These are phyloP conservation scores for Lasiodiplodia citricola DNA, from an alignment of 2,329 filamentous ascomycete genomes.

Conservation along the genomic window DNA sequence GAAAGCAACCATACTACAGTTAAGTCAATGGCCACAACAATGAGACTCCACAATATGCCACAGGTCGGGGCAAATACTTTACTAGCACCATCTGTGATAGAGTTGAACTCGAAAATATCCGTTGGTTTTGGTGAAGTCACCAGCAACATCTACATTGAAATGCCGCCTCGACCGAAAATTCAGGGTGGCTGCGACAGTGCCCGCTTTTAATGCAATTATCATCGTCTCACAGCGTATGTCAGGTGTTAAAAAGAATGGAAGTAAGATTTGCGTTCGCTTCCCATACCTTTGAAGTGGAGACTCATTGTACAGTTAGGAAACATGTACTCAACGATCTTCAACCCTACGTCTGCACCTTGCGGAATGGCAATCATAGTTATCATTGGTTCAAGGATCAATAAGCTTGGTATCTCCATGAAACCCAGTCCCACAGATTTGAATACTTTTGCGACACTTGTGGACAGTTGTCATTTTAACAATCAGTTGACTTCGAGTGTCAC, in stretches of 20 bases:
- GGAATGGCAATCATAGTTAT: slow-evolving; percentile 20
- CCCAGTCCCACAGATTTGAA: slow-evolving; percentile 26
- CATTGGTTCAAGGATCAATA: slow-evolving; percentile 22
- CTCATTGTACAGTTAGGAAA: neutral
- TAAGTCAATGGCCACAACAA: neutral
- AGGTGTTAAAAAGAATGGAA: neutral
- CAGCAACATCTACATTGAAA: neutral
- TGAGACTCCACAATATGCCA: neutral
- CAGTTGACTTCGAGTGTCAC: slow-evolving; percentile 21
- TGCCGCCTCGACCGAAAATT: neutral
- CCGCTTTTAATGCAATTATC: slow-evolving; percentile 11
- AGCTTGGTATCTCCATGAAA: slow-evolving; percentile 28
- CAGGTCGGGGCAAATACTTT: neutral
- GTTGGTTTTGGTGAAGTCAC: neutral
- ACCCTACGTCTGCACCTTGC: slow-evolving; percentile 28
- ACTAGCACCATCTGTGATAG: neutral
- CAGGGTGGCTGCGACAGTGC: neutral
- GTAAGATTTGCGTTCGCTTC: neutral
- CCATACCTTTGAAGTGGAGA: too few species aligned
- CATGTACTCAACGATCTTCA: slow-evolving; percentile 28
- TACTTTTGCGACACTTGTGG: slow-evolving; percentile 26
- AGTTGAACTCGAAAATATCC: neutral
- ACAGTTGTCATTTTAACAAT: slow-evolving; percentile 13
- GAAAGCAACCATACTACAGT: neutral
- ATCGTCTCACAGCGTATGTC: neutral